These are phyloP conservation scores for Hydrangea macrophylla DNA, from an alignment of 148 eudicot genomes.

Conservation along the genomic window DNA sequence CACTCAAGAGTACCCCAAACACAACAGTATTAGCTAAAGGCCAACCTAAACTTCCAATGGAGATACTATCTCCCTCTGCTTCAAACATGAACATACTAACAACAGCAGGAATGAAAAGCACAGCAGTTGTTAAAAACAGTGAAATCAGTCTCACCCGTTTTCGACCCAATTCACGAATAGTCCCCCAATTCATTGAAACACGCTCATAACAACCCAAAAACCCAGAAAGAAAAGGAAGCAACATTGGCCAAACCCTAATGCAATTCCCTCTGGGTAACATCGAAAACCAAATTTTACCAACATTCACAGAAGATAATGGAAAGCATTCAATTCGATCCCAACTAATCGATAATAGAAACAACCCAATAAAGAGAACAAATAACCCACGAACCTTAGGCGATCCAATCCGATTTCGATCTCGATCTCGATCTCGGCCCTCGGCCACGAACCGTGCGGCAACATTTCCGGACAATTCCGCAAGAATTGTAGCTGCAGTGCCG, in stretches of 20 bases:
- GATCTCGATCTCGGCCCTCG: constrained; percentile 30
- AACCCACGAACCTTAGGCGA: constrained; percentile 55
- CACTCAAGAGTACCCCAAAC: constrained; percentile 92
- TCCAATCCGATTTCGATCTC: constrained; percentile 32
- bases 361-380: constrained; percentile 47
- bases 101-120: constrained; percentile 78
- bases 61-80: constrained; percentile 71
- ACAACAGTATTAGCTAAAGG: constrained; percentile 83
- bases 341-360: constrained; percentile 73
- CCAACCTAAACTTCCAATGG: constrained; percentile 68
- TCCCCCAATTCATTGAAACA: constrained; percentile 56
- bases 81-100: constrained; percentile 80
- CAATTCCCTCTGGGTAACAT: constrained; percentile 52
- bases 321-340: constrained; percentile 92
- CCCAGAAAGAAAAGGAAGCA: constrained; percentile 87
- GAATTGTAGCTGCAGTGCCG: constrained; percentile 80
- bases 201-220: constrained; percentile 80
- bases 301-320: constrained; percentile 67
- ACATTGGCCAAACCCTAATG: constrained; percentile 80
- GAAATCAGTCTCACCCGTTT: constrained; percentile 68
- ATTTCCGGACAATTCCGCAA: constrained; percentile 76
- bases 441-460: constrained; percentile 49
- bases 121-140: constrained; percentile 63
- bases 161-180: constrained; percentile 55
- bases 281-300: constrained; percentile 40